Evolutionary conservation across 2,329 filamentous ascomycete species (phyloP).

Genomic region (Ophiostoma populinum): DNA sequence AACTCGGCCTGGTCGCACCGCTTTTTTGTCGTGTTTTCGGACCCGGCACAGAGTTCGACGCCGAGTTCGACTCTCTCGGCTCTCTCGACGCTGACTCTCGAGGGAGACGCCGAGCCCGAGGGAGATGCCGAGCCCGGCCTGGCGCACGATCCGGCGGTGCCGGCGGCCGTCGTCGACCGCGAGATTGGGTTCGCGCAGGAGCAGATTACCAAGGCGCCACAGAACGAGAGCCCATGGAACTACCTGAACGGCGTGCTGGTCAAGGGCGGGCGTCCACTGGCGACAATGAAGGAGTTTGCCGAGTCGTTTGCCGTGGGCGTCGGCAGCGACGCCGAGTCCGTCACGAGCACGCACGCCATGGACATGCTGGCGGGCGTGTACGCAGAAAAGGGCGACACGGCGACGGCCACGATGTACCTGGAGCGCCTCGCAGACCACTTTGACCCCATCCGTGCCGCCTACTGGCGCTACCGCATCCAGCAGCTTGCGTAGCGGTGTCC

Average conservation of each 20-base stretch:
- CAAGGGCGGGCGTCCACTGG: constrained; percentile 40
- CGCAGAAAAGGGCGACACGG: constrained; percentile 34
- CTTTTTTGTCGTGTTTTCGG: constrained; percentile 75
- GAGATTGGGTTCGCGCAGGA: constrained; percentile 60
- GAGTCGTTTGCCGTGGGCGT: constrained; percentile 34
- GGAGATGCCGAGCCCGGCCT: constrained; percentile 26
- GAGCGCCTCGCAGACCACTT: constrained; percentile 65
- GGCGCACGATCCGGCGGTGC: constrained; percentile 36
- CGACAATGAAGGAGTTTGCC: constrained; percentile 29
- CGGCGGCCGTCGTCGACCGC: constrained; percentile 46
- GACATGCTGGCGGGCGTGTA: constrained; percentile 58
- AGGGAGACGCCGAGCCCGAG: neutral
- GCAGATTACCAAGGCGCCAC: constrained; percentile 63
- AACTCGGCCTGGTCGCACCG: constrained; percentile 97
- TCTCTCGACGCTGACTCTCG: too few species aligned
- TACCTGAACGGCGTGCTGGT: constrained; percentile 64
- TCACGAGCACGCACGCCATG: constrained; percentile 47
- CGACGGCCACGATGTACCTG: constrained; percentile 52
- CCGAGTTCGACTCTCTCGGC: too few species aligned
- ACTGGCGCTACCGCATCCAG: constrained; percentile 67
- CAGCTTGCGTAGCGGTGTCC: constrained; percentile 15
- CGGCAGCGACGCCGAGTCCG: constrained; percentile 29
- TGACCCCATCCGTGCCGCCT: constrained; percentile 79
- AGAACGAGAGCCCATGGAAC: constrained; percentile 91
- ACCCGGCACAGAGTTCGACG: constrained; percentile 33